Base-by-base conservation (phyloP, 768 basidiomycete genomes). In the Russula emetica region DNA sequence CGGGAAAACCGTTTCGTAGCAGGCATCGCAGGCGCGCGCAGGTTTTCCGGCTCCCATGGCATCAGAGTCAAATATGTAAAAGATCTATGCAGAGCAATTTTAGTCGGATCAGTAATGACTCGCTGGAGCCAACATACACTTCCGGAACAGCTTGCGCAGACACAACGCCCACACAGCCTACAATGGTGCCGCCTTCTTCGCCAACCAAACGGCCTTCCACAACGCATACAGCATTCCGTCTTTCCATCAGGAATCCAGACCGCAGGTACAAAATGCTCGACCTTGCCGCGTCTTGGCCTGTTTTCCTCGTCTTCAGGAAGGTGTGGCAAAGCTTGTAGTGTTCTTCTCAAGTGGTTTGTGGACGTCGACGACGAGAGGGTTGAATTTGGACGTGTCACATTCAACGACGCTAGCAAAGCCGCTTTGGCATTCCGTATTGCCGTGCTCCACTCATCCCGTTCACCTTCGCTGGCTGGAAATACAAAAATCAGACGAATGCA, bases 201-300 rank as follows among this genome's bases (percentile, higher is more conserved):
- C 85, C 90, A 89, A 8, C 88, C 87, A 74, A 94, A 95, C 51
- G 80, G 71, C 47, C 82, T 76, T 6, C 84, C 84, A 70, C 94
- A 97, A 11, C 89, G 79, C 92, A 93, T 94, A 72, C 94, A 97
- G 24, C 80, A 78, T 59, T 83, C 82, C n/a, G 90, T 87, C 73
- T 83, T 90, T 63, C 84, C 82, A 71, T 97, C 92, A 0, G 94
- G 92, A 34, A 95, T 86, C 94, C 94, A 97, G 28, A 96, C 83
- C 0, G 94, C 89, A 5, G 94, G 94, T 1, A 93, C 84, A 78
- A 93, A 96, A 73, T 90, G 85, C 51, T 90, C 89, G 59, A 89
- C 87, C 70, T 77, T 81, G 11, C 79, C 78, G 47, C 84, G 72
- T 68, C 78, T 76, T 67, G 80, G 73, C 45, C 69, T 72, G 58